phyloP scores from a whole-genome alignment of 148 eudicot species.

The Diospyros lotus region DNA sequence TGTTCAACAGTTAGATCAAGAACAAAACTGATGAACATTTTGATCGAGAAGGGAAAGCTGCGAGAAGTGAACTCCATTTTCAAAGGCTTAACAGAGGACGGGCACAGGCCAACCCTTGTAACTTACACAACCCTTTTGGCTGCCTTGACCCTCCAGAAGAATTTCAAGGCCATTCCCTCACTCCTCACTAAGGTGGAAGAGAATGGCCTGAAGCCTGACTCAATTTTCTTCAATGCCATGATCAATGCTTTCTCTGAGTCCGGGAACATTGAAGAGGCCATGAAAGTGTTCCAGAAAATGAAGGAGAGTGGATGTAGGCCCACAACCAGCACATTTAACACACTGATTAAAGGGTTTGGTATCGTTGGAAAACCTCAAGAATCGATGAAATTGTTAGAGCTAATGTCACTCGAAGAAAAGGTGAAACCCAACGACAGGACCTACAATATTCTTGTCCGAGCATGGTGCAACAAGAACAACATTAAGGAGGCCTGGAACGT shows the following conservation, averaged over 20 bases:
- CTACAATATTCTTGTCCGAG: slow-evolving; percentile 66
- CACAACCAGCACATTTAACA: slow-evolving; percentile 79
- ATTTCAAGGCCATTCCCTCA: slow-evolving; percentile 55
- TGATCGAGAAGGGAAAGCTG: slow-evolving; percentile 59
- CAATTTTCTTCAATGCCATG: slow-evolving; percentile 88
- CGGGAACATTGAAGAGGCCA: slow-evolving; percentile 67
- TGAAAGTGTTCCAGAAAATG: slow-evolving; percentile 65
- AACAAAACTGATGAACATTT: slow-evolving; percentile 75
- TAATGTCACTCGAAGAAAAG: slow-evolving; percentile 51
- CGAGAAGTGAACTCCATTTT: slow-evolving; percentile 60
- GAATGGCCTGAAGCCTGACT: slow-evolving; percentile 71
- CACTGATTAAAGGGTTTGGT: slow-evolving; percentile 84
- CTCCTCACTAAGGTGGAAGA: slow-evolving; percentile 62
- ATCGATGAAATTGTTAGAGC: slow-evolving; percentile 59
- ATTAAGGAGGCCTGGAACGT: slow-evolving; percentile 76
- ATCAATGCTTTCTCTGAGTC: slow-evolving; percentile 85
- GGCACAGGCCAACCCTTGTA: slow-evolving; percentile 81
- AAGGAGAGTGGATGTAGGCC: slow-evolving; percentile 76
- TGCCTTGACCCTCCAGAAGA: slow-evolving; percentile 69
- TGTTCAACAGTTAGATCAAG: slow-evolving; percentile 70
- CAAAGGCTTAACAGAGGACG: slow-evolving; percentile 59
- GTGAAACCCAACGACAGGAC: slow-evolving; percentile 86
- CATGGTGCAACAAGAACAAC: slow-evolving; percentile 70
- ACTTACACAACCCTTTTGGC: slow-evolving; percentile 81
- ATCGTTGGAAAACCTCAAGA: slow-evolving; percentile 82